Conservation (phyloP, 768 basidiomycete genomes). For the Tephrocybe sp. region DNA sequence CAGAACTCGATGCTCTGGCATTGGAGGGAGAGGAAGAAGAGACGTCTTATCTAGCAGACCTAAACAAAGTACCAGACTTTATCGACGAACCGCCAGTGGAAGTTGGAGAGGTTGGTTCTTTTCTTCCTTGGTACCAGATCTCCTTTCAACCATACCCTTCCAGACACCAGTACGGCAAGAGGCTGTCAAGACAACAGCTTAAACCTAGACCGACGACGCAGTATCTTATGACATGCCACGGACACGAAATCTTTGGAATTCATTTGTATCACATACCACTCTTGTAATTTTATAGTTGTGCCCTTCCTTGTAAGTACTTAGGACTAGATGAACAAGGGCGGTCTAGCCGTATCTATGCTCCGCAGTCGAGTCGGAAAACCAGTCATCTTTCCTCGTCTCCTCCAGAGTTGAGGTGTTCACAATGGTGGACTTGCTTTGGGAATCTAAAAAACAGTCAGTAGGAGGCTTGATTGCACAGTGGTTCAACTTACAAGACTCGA, state of each 20-base stretch:
- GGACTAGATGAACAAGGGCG: conserved; percentile 8
- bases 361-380: conserved; percentile 65
- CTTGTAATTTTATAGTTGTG: conserved; percentile 14
- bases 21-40: conserved; percentile 92
- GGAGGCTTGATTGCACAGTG: not conserved
- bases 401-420: conserved; percentile 67
- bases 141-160: conserved; percentile 9
- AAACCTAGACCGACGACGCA: conserved; percentile 3
- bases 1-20: conserved; percentile 94
- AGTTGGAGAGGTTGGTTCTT: conserved; percentile 50
- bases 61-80: conserved; percentile 90
- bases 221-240: conserved; percentile 9
- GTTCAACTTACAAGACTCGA: conserved; percentile 64
- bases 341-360: conserved; percentile 65
- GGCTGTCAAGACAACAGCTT: conserved; percentile 56
- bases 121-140: not conserved
- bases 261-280: conserved; percentile 19
- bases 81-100: conserved; percentile 86
- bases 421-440: conserved; percentile 82
- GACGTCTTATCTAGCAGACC: conserved; percentile 82
- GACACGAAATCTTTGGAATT: conserved; percentile 5
- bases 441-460: conserved; percentile 45
- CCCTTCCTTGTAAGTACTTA: conserved; percentile 2
- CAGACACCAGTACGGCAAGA: conserved; percentile 48
- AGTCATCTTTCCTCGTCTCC: conserved; percentile 70